A percentile compares a stretch with the other conserved stretches of the same genome.
Conservation (phyloP, 2,329 filamentous ascomycete genomes). For the Aciculosporium take region DNA sequence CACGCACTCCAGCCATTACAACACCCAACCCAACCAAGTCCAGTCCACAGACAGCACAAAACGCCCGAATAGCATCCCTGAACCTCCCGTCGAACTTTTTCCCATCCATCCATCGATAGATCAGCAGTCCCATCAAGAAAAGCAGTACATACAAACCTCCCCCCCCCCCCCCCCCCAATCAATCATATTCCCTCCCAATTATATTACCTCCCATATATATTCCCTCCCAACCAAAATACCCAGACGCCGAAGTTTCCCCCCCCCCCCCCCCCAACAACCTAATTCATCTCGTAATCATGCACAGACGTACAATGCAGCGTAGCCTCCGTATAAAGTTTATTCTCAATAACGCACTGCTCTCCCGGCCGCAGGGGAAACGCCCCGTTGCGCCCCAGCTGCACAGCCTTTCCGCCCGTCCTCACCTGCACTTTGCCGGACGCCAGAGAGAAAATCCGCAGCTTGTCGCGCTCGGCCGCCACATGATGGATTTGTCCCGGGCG, state of each 20-base stretch:
- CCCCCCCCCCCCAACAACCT: not conserved
- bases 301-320: constrained; percentile 27
- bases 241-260: not conserved
- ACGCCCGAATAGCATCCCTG: no score
- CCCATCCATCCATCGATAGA: no score
- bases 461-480: constrained; percentile 16
- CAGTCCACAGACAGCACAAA: no score
- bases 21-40: no score
- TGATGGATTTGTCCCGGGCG: constrained; percentile 22
- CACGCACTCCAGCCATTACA: no score
- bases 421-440: constrained; percentile 27
- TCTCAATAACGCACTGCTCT: constrained; percentile 23
- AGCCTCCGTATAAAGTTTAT: constrained; percentile 30
- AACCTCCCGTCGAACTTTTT: no score
- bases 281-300: constrained; percentile 9
- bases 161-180: no score
- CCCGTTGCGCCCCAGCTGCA: constrained; percentile 29
- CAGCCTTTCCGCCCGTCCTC: constrained; percentile 21
- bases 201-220: no score
- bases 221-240: not conserved
- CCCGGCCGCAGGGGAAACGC: constrained; percentile 29
- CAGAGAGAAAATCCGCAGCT: constrained; percentile 25
- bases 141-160: no score
- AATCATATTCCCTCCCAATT: no score
- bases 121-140: no score